Conservation (phyloP, 768 basidiomycete species). For the Mycena haematopus region DNA sequence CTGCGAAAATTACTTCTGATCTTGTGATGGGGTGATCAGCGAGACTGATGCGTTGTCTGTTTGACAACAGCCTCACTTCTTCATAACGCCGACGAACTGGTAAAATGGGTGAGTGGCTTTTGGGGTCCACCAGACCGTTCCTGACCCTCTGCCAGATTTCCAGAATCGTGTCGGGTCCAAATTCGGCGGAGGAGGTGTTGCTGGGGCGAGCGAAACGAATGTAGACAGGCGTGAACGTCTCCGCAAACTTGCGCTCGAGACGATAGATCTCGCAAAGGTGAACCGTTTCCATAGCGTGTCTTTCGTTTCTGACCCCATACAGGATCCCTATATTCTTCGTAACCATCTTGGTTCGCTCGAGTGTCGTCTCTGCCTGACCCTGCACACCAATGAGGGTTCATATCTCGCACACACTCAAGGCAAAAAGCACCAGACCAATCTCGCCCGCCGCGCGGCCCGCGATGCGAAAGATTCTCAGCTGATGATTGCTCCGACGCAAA, state of each 20-base stretch:
- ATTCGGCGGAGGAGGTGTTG: constrained; percentile 95
- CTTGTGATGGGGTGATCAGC: constrained; percentile 16
- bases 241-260: constrained; percentile 94
- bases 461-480: constrained; percentile 94
- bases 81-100: no score
- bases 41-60: constrained; percentile 7
- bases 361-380: constrained; percentile 95
- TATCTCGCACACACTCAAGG: constrained; percentile 99
- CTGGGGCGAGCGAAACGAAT: constrained; percentile 93
- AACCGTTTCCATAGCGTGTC: background rate
- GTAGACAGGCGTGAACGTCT: constrained; percentile 95
- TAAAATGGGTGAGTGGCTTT: constrained; percentile 40
- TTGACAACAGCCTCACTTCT: constrained; percentile 1
- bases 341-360: constrained; percentile 98
- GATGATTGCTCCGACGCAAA: constrained; percentile 85
- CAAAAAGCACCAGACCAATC: constrained; percentile 99
- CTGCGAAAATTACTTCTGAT: constrained; percentile 35
- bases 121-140: background rate
- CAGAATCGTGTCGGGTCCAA: constrained; percentile 97
- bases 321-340: constrained; percentile 98
- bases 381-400: constrained; percentile 99
- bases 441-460: constrained; percentile 95
- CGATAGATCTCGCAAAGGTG: constrained; percentile 97
- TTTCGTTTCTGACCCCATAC: constrained; percentile 24
- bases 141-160: constrained; percentile 55